Percentiles rank a stretch among this genome's conserved stretches.
phyloP scores from a whole-genome alignment of 306 rosid genomes.

The Morella rubra region DNA sequence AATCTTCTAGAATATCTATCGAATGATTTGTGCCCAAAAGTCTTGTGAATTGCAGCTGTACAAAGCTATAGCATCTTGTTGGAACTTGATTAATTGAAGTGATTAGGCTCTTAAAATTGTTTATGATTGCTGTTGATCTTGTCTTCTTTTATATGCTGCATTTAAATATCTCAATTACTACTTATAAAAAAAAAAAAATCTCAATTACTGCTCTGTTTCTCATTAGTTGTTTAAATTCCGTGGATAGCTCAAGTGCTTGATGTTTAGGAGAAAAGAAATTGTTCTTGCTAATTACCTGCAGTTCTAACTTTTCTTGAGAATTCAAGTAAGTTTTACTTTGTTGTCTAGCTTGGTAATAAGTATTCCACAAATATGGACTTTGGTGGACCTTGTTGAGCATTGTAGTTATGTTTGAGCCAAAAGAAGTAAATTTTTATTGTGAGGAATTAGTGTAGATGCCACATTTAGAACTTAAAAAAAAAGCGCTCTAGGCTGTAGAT shows the following conservation, averaged over 20 bases:
- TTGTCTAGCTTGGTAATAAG: not conserved
- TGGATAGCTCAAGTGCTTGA: not conserved
- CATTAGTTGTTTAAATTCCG: not conserved
- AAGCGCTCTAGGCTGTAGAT: too few relatives aligned
- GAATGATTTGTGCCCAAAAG: not conserved
- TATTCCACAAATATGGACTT: not conserved
- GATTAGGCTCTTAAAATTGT: not conserved
- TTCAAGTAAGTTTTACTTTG: not conserved
- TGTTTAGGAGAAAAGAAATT: not conserved
- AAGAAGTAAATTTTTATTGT: not conserved
- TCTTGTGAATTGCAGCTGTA: not conserved
- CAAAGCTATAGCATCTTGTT: not conserved
- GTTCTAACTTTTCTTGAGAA: not conserved
- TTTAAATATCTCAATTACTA: not conserved
- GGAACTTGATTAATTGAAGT: not conserved
- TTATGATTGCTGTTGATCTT: not conserved
- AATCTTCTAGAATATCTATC: not conserved
- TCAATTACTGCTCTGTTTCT: not conserved
- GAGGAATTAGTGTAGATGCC: not conserved
- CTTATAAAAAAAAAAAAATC: too few relatives aligned
- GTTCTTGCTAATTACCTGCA: not conserved
- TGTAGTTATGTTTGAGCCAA: not conserved
- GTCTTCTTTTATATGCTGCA: not conserved
- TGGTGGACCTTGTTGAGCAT: not conserved
- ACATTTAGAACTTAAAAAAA: too few relatives aligned